phyloP scores from a whole-genome alignment of 768 basidiomycete genomes.

The Rubroboletus satanas region DNA sequence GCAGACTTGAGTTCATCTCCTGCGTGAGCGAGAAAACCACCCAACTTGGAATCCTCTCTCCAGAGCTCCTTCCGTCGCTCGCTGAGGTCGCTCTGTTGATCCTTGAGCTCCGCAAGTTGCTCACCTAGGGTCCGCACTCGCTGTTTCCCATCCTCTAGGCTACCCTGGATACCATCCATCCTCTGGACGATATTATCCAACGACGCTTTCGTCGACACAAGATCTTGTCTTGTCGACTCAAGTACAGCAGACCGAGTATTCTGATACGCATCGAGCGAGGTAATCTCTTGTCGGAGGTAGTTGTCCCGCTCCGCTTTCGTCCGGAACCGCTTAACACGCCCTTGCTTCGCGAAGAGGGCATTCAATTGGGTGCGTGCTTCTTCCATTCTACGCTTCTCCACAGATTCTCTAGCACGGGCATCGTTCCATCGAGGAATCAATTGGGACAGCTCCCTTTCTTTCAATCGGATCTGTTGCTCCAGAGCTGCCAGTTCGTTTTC shows the following conservation, averaged over 20 bases:
- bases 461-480: slow-evolving; percentile 55
- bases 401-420: slow-evolving; percentile 44
- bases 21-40: slow-evolving; percentile 71
- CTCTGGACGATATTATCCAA: slow-evolving; percentile 56
- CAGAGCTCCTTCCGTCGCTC: slow-evolving; percentile 91
- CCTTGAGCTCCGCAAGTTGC: slow-evolving; percentile 57
- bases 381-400: slow-evolving; percentile 68
- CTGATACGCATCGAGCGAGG: slow-evolving; percentile 60
- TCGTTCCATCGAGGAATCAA: slow-evolving; percentile 70
- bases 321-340: slow-evolving; percentile 79
- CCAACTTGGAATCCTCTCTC: slow-evolving; percentile 90
- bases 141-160: slow-evolving; percentile 62
- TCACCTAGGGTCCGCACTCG: slow-evolving; percentile 57
- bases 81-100: slow-evolving; percentile 60
- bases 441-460: slow-evolving; percentile 58
- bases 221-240: slow-evolving; percentile 48
- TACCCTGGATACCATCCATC: slow-evolving; percentile 52
- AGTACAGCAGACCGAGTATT: slow-evolving; percentile 54
- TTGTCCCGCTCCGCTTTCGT: slow-evolving; percentile 81
- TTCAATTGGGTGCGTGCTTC: slow-evolving; percentile 66
- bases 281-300: slow-evolving; percentile 77
- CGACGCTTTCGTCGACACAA: slow-evolving; percentile 44
- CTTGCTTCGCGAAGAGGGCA: slow-evolving; percentile 85
- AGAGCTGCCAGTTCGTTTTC: slow-evolving; percentile 62
- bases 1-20: slow-evolving; percentile 76